Percentiles rank a stretch among this genome's conserved stretches.
phyloP scores from a whole-genome alignment of 192 early-diverging fungal genomes.

The Backusella psychrophila region DNA sequence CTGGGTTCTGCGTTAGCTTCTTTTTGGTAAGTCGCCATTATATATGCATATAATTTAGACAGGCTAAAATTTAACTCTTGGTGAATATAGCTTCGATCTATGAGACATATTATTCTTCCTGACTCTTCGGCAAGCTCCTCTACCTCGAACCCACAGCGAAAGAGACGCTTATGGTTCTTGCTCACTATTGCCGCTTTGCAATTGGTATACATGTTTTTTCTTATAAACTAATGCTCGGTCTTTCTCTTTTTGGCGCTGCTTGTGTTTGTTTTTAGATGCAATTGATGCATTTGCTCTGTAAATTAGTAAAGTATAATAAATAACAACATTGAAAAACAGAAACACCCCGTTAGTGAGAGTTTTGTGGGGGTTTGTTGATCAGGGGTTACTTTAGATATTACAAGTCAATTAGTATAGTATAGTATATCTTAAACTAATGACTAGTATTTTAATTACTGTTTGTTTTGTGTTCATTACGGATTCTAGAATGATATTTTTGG shows the following conservation, averaged over 20 bases:
- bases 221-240: slow-evolving; percentile 31
- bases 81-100: slow-evolving; percentile 59
- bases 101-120: slow-evolving; percentile 73
- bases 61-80: background rate
- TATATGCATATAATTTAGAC: background rate
- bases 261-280: background rate
- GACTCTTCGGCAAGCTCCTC: slow-evolving; percentile 61
- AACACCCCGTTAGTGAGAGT: too few relatives aligned
- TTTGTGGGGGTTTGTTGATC: too few relatives aligned
- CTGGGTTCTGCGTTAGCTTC: slow-evolving; percentile 78
- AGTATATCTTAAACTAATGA: too few relatives aligned
- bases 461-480: too few relatives aligned
- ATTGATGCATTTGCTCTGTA: background rate
- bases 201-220: slow-evolving; percentile 77
- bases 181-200: slow-evolving; percentile 83
- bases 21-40: slow-evolving; percentile 68
- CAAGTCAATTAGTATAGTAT: too few relatives aligned
- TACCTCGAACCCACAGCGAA: slow-evolving; percentile 63
- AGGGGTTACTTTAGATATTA: too few relatives aligned
- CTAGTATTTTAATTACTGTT: too few relatives aligned
- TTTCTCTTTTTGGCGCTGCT: background rate
- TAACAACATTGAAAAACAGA: background rate
- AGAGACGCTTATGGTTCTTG: slow-evolving; percentile 85
- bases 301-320: background rate
- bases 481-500: too few relatives aligned